Conservation (phyloP, 1,284 basidiomycete species). For the Trichosporon asahii region DNA sequence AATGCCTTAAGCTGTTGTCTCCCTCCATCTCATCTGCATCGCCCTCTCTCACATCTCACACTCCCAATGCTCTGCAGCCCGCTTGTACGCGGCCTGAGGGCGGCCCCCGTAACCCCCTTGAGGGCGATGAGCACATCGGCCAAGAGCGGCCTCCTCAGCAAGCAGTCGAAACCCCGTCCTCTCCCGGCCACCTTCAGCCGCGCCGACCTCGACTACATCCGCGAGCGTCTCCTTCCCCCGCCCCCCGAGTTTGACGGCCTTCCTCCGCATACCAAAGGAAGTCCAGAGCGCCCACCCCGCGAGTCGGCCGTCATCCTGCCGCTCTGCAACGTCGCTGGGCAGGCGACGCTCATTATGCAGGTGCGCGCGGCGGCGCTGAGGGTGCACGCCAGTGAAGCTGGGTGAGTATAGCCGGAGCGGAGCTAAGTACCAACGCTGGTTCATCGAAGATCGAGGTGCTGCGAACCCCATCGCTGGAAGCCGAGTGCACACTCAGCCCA, state of each 20-base stretch:
- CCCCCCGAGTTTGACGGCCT: slow-evolving; percentile 17
- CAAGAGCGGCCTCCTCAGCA: neutral
- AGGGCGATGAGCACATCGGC: neutral
- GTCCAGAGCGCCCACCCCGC: slow-evolving; percentile 2
- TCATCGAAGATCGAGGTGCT: neutral
- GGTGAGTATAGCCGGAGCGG: slow-evolving; percentile 35
- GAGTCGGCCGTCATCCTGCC: slow-evolving; percentile 47
- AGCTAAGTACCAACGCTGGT: too few species aligned
- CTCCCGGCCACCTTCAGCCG: slow-evolving; percentile 32
- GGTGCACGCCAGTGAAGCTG: slow-evolving; percentile 44
- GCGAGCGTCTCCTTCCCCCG: slow-evolving; percentile 24
- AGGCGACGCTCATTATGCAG: slow-evolving; percentile 39
- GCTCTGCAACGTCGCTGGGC: slow-evolving; percentile 37
- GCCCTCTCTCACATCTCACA: neutral
- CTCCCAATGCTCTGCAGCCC: neutral
- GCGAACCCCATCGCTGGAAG: too few species aligned
- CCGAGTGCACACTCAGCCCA: too few species aligned
- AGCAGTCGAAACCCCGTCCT: neutral
- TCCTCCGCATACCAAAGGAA: slow-evolving; percentile 32
- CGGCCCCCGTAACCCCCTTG: too few species aligned
- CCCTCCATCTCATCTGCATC: neutral
- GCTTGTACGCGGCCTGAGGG: neutral
- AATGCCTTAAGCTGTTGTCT: too few species aligned
- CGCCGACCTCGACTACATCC: slow-evolving; percentile 24
- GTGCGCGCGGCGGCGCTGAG: slow-evolving; percentile 35